phyloP scores from a whole-genome alignment of 768 basidiomycete species.

The Neoboletus subvelutipes region DNA sequence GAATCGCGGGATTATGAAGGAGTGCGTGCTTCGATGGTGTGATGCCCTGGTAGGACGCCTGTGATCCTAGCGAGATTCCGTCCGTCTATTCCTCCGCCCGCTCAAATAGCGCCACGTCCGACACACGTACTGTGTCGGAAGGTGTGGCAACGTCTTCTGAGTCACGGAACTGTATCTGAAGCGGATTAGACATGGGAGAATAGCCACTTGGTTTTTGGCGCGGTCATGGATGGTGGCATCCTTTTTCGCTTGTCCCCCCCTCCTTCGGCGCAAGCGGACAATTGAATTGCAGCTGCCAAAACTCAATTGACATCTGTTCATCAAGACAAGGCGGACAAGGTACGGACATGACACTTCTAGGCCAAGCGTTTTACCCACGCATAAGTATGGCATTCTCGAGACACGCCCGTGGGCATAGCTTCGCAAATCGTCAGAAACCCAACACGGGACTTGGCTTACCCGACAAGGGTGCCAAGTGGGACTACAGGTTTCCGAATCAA shows the following conservation, averaged over 20 bases:
- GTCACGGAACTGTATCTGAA: not conserved
- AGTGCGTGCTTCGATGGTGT: not conserved
- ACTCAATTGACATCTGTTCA: slow-evolving; percentile 14
- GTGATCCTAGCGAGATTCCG: not conserved
- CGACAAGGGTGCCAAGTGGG: not conserved
- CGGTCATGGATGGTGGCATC: not conserved
- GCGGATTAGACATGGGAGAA: slow-evolving; percentile 5
- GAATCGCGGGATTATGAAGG: not conserved
- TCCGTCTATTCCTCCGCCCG: not conserved
- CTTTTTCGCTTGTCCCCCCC: not conserved
- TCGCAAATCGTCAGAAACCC: not conserved
- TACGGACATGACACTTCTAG: not conserved
- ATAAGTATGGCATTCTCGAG: not conserved
- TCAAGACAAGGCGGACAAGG: not conserved
- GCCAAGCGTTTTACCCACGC: slow-evolving; percentile 10
- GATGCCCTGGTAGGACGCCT: not conserved
- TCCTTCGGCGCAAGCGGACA: not conserved
- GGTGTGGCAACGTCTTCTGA: slow-evolving; percentile 3
- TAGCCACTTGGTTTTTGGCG: too few relatives aligned
- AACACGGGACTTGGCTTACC: not conserved
- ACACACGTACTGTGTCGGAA: not conserved
- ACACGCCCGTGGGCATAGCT: slow-evolving; percentile 5
- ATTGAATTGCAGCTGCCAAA: slow-evolving; percentile 20
- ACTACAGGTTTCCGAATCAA: not conserved
- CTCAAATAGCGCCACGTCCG: not conserved